Base-by-base conservation (phyloP, 768 basidiomycete genomes). In the Pleurotus djamor region DNA sequence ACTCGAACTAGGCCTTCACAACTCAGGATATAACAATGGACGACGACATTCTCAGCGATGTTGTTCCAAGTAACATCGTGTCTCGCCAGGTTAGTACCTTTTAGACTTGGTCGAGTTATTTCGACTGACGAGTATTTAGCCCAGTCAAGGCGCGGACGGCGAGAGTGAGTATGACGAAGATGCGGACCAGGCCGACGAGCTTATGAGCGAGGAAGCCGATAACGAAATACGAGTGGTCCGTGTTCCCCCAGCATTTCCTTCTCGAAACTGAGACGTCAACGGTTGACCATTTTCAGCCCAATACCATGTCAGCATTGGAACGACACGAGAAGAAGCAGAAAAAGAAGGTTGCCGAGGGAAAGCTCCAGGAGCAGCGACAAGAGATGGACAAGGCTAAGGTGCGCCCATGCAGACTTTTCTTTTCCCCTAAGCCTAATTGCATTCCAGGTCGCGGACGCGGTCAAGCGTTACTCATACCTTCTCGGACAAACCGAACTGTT, bases 401-500 rank as follows among this genome's bases (percentile, higher is more conserved):
- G 63, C 14, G 72, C 57, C 17, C n/a, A 1, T 34, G 14, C 8
- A 36, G 41, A 16, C 43, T 35, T 38, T 34, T 13, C 36, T 44
- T 55, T 59, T 33, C 35, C 35, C 55, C 10, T 35, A 61, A n/a
- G 57, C 21, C 48, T 59, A 55, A 50, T 65, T 66, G 48, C 14
- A 38, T 48, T 56, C 17, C 64, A 98, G 94, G 83, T 95, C 43
- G 77, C 92, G 16, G 96, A 98, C 68, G 93, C 95, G 8, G 92
- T 98, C 61, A 98, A 98, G 71, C 89, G 95, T 14, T 98, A 98
- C 69, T 92, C 92, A 2, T 98, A 98, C 72, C 84, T 98, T n/a
- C 83, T 99, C 1, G 97, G 97, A 6, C 96, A 99, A 71, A 98
- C 96, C 0, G 97, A 98, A 64, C 80, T 98, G 16, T 99, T 99